phyloP scores from a whole-genome alignment of 2,329 filamentous ascomycete species.

The Fusarium dimerum region DNA sequence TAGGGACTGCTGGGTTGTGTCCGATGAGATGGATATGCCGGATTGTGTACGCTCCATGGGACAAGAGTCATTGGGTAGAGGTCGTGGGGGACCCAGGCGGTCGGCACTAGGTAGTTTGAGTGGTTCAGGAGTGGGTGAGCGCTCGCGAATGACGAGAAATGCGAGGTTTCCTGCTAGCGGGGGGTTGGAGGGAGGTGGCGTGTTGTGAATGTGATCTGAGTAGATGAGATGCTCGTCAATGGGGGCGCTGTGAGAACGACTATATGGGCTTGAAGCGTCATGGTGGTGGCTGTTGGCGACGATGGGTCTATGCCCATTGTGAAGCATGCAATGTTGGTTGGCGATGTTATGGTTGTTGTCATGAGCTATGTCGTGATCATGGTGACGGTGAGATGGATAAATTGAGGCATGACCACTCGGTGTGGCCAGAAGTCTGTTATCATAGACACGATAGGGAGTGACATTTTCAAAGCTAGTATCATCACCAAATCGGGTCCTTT shows the following conservation, averaged over 20 bases:
- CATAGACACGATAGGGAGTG: constrained; percentile 15
- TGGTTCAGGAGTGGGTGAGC: constrained; percentile 26
- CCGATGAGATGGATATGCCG: constrained; percentile 48
- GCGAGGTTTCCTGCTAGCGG: constrained; percentile 35
- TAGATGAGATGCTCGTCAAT: constrained; percentile 13
- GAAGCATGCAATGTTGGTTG: not conserved
- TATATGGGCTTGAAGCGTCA: constrained; percentile 11
- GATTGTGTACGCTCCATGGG: constrained; percentile 52
- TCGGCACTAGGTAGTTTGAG: constrained; percentile 14
- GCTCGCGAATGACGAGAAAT: constrained; percentile 43
- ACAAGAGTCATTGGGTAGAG: constrained; percentile 15
- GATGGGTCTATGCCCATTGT: not conserved
- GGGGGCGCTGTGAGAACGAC: constrained; percentile 3
- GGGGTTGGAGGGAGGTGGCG: constrained; percentile 23
- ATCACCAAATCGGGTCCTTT: constrained; percentile 24
- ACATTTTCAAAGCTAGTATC: constrained; percentile 2
- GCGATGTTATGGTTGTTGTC: not conserved
- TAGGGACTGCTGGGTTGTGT: constrained; percentile 36
- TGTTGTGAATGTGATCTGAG: constrained; percentile 14
- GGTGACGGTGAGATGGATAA: constrained; percentile 4
- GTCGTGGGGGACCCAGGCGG: constrained; percentile 13
- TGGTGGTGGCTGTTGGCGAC: constrained; percentile 7
- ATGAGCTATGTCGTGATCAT: constrained; percentile 5
- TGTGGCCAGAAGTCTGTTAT: constrained; percentile 7
- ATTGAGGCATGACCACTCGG: constrained; percentile 10